Evolutionary conservation across 805 yeast species (phyloP), one percentile per base, ranked within the genome.

Genomic region (Candida ficus): DNA sequence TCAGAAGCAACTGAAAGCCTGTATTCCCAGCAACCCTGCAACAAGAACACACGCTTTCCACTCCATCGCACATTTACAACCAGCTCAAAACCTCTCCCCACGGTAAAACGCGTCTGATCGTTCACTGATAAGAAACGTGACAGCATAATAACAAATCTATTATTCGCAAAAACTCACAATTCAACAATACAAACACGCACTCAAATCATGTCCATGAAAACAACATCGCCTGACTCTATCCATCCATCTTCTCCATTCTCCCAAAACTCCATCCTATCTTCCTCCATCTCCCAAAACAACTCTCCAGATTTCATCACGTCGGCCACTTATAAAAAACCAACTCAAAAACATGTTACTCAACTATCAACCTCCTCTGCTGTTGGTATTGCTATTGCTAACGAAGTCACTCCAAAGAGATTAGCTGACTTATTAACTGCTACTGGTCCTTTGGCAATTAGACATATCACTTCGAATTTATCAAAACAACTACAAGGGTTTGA

Each of bases 371-470:
- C 90, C 29, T 83, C 93, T 6, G 95, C 95, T 1, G 86, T 80
- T 44, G 96, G 95, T 1, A 74, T 87, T 36, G 90, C 88, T 8
- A 93, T 93, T 8, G 96, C 96, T 4, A 73, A 83, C 35, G 76
- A 82, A 50, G 89, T 89, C 21, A 88, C 96, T 0, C 84, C 95
- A 7, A 76, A 80, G 37, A 73, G 87, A 52, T 66, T 89, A 42
- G 86, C 95, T 18, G 73, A 72, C 26, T 63, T 90, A 39, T 68
- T 89, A 41, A 63, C 78, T 31, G 62, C 74, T 28, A 84, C 84
- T 47, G 96, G 96, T 7, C 96, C 96, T 2, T 64, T 88, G 48
- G 95, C 97, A 9, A 90, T 90, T 46, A 78, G 97, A 47, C 90
- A 85, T 60, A 82, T 90, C 48, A 90, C 96, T 3, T 74, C 81